Evolutionary conservation across 345 rosid genomes (phyloP), one percentile per base, ranked within the genome.

Genomic region (Tarenaya hassleriana): DNA sequence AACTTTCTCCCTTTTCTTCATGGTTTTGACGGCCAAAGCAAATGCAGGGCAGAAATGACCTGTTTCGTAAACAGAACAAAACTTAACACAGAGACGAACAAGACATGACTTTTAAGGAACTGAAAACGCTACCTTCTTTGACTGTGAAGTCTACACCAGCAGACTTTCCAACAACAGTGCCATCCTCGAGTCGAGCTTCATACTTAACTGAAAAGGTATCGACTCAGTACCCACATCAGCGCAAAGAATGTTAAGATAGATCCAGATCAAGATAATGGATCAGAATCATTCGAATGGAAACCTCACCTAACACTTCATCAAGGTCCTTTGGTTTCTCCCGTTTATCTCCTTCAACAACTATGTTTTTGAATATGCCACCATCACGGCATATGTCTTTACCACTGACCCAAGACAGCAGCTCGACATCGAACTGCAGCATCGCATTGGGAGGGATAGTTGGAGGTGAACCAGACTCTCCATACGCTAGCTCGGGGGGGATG

Each of bases 281-380:
- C 0, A 6, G 1, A 38, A 39, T 7, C 16, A 21, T 11, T 0
- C 0, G 1, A 53, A 29, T 7, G 1, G 2, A 37, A 39, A 19
- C 46, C 46, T 0, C 68, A 86, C 90, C 88, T 7, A 48, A 60
- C 0, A 82, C 96, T 73, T 82, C 73, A 64, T 88, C 91, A 33
- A 63, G 66, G 12, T 75, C 84, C 49, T 68, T 77, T 0, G 96
- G 96, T 46, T 74, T 78, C 37, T 75, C 81, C 96, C 91, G 84
- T 33, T 79, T 81, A 15, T 73, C 78, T 27, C 94, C 94, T 38
- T 82, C 76, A 35, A 12, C 49, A 1, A 74, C 31, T 4, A 80
- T 46, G 59, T 69, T 84, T 78, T 84, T 88, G 6, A 78, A 48
- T 40, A 88, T 33, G 10, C 91, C 94, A 10, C 94, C 94, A 50